A percentile compares a stretch with the other conserved stretches of the same genome.
Evolutionary conservation across 495 filamentous ascomycete genomes (phyloP).

Genomic region (Massariosphaeria phaeospora): DNA sequence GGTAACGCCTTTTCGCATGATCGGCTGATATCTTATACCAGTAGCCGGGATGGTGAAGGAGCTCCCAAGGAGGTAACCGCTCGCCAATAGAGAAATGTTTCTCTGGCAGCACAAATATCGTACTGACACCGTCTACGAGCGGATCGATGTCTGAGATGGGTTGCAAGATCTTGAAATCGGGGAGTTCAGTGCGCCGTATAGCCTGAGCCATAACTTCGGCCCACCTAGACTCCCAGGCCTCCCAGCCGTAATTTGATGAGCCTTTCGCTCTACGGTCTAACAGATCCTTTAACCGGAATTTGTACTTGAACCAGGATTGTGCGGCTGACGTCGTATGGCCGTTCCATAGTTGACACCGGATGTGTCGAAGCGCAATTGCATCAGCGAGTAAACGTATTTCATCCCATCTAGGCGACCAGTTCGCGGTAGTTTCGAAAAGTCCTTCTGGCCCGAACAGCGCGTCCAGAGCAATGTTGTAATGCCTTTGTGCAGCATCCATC

Average conservation of each 20-base stretch:
- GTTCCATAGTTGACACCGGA: slow-evolving; percentile 74
- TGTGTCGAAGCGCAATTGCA: slow-evolving; percentile 66
- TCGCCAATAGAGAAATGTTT: slow-evolving; percentile 62
- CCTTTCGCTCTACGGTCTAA: slow-evolving; percentile 78
- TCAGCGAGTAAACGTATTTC: slow-evolving; percentile 79
- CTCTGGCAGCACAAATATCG: slow-evolving; percentile 60
- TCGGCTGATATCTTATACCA: slow-evolving; percentile 71
- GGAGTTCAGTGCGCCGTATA: slow-evolving; percentile 57
- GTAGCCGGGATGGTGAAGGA: slow-evolving; percentile 81
- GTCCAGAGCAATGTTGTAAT: slow-evolving; percentile 81
- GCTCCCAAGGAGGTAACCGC: slow-evolving; percentile 67
- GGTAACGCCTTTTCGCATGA: slow-evolving; percentile 56
- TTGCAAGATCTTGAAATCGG: slow-evolving; percentile 37
- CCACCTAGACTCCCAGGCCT: slow-evolving; percentile 84
- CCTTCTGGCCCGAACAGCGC: slow-evolving; percentile 68
- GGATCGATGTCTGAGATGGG: slow-evolving; percentile 10
- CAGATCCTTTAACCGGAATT: slow-evolving; percentile 63
- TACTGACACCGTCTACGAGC: slow-evolving; percentile 1
- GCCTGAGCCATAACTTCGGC: slow-evolving; percentile 73
- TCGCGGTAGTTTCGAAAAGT: slow-evolving; percentile 73
- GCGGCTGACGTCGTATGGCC: slow-evolving; percentile 69
- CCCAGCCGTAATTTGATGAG: slow-evolving; percentile 76
- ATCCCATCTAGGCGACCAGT: slow-evolving; percentile 81
- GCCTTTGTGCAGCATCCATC: slow-evolving; percentile 75
- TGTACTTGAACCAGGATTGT: slow-evolving; percentile 70